These are phyloP conservation scores for Colletotrichum cordylinicola DNA, from an alignment of 2,329 filamentous ascomycete genomes.

Conservation along the genomic window DNA sequence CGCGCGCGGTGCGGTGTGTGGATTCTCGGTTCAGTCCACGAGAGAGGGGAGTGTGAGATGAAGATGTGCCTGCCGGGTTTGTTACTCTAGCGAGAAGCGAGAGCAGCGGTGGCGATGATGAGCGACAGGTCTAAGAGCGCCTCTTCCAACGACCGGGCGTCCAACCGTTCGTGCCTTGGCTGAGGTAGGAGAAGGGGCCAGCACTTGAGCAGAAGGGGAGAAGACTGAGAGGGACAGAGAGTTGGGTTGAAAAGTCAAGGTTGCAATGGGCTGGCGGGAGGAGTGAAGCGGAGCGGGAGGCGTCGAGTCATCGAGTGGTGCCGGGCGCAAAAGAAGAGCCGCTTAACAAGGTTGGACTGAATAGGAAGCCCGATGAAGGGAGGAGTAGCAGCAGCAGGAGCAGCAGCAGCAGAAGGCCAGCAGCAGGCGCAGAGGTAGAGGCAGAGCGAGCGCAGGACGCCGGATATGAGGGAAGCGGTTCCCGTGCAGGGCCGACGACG, in stretches of 20 bases:
- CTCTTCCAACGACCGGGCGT: background rate
- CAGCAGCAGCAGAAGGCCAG: background rate
- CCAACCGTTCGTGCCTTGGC: conserved; percentile 1
- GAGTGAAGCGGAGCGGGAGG: conserved; percentile 12
- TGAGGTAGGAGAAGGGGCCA: background rate
- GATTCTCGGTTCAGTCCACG: background rate
- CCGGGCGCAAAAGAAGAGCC: conserved; percentile 12
- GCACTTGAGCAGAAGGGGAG: background rate
- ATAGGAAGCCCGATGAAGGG: conserved; percentile 14
- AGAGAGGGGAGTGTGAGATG: background rate
- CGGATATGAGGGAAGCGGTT: conserved; percentile 9
- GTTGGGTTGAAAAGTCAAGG: conserved; percentile 15
- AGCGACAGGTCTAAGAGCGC: conserved; percentile 3
- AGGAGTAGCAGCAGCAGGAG: background rate
- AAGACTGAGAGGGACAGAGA: background rate
- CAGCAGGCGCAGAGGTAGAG: background rate
- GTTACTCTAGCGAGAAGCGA: background rate
- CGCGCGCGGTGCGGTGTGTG: background rate
- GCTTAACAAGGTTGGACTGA: conserved; percentile 17
- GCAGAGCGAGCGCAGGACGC: background rate
- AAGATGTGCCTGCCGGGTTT: background rate
- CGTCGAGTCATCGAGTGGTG: conserved; percentile 21
- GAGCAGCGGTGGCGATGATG: conserved; percentile 7
- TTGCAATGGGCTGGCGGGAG: background rate
- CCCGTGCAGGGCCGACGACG: conserved; percentile 11